Conservation (phyloP, 2,329 filamentous ascomycete genomes). For the Pseudocercospora pini-densiflorae region DNA sequence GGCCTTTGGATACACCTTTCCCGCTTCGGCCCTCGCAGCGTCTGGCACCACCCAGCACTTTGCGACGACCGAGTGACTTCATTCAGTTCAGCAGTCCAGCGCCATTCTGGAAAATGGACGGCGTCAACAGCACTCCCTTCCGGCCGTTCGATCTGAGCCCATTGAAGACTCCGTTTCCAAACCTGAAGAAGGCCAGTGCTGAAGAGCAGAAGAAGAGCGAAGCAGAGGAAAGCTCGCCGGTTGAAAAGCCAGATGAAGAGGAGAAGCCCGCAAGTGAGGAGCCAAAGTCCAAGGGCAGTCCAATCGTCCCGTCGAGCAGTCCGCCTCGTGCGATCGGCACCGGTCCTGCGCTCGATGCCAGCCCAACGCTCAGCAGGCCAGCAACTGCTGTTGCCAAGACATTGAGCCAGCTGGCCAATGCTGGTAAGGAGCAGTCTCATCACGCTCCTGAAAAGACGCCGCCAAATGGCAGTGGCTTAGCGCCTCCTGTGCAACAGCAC, state of each 20-base stretch:
- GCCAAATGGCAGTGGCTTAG: slow-evolving; percentile 19
- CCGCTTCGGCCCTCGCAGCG: slow-evolving; percentile 56
- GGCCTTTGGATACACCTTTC: slow-evolving; percentile 43
- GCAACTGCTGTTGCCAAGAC: slow-evolving; percentile 39
- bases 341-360: slow-evolving; percentile 34
- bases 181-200: slow-evolving; percentile 34
- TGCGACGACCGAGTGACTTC: slow-evolving; percentile 80
- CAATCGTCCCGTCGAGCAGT: slow-evolving; percentile 40
- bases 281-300: slow-evolving; percentile 32
- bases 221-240: slow-evolving; percentile 25
- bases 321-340: slow-evolving; percentile 28
- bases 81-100: slow-evolving; percentile 86
- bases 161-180: slow-evolving; percentile 44
- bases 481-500: slow-evolving; percentile 30
- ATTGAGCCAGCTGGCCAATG: slow-evolving; percentile 34
- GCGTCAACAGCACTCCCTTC: slow-evolving; percentile 71
- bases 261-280: slow-evolving; percentile 27
- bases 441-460: slow-evolving; percentile 26
- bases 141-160: slow-evolving; percentile 46
- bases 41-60: slow-evolving; percentile 78
- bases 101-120: slow-evolving; percentile 86
- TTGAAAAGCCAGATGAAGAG: slow-evolving; percentile 26
- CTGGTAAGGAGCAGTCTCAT: slow-evolving; percentile 22
- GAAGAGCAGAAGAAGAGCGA: slow-evolving; percentile 30
- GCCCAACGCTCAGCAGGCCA: slow-evolving; percentile 38